Evolutionary conservation across 495 filamentous ascomycete species (phyloP), one percentile per base, ranked within the genome.

Genomic region (Hypoxylon fragiforme): DNA sequence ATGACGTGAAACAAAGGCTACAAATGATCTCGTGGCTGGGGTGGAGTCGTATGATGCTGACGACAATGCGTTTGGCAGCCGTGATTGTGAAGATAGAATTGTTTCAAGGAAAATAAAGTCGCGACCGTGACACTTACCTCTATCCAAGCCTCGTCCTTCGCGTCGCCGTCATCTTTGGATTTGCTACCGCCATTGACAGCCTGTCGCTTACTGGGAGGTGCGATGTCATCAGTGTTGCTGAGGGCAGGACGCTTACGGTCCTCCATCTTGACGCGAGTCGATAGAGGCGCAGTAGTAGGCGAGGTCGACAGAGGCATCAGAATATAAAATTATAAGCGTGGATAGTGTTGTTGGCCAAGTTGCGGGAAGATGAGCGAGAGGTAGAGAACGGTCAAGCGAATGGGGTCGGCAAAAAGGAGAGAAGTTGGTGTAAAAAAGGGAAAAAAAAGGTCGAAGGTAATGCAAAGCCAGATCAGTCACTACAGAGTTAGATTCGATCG

Each of bases 241-340:
- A 82, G 76, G 57, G 90, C 87, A 62, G 89, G 85, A 82, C 91
- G 84, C 80, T 96, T 96, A 83, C 91, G 90, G 78, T 95, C 90
- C 78, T 96, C 91, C 91, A 96, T 96, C 81, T 91, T 96, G 81
- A 85, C 78, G 72, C 76, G 69, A 69, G 72, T 73, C 70, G 78
- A 76, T 67, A 84, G 80, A 79, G 88, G 81, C 77, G 77, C 73
- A 73, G 86, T 78, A 71, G 85, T 78, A 69, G 80, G 76, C 60
- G 83, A 81, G 75, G 88, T 86, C 72, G 85, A 80, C 81, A 86
- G 79, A 83, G 86, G 86, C 88, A 90, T 90, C 77, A 88, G 86
- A 84, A 79, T 61, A 46, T 46, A 40, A 36, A 13, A 41, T 48
- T 21, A 45, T 63, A 66, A 35, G 54, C 54, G 44, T 50, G 38